phyloP scores from a whole-genome alignment of 371 early-diverging fungal genomes.

The Syncephalastrum racemosum region DNA sequence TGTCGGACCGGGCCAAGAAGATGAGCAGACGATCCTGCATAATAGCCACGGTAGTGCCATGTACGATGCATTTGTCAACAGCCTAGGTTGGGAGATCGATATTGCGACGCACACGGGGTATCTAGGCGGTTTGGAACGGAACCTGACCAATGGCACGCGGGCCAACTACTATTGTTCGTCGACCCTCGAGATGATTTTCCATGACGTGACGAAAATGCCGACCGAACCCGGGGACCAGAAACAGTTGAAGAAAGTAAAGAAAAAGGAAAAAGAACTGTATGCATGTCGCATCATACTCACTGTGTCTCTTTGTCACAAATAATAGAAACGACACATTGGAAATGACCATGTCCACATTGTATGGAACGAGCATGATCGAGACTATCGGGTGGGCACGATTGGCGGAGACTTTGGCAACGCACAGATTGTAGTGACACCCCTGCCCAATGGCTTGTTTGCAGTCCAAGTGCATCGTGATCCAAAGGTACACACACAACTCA shows the following conservation, averaged over 20 bases:
- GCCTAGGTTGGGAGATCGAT: constrained; percentile 86
- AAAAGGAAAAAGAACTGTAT: constrained; percentile 62
- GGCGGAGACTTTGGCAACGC: constrained; percentile 98
- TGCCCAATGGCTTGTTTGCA: constrained; percentile 66
- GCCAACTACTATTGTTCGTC: constrained; percentile 86
- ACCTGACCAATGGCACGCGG: constrained; percentile 72
- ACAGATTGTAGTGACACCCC: constrained; percentile 86
- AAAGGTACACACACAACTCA: constrained; percentile 40
- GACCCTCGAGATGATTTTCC: constrained; percentile 86
- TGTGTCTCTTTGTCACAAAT: too few relatives aligned
- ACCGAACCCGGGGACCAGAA: constrained; percentile 75
- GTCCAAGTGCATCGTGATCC: constrained; percentile 77
- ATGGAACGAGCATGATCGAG: constrained; percentile 91
- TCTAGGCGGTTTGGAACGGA: constrained; percentile 84
- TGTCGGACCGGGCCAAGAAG: constrained; percentile 90
- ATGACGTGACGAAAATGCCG: constrained; percentile 92
- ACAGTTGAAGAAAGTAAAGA: constrained; percentile 81
- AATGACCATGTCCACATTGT: constrained; percentile 97
- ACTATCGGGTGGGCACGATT: constrained; percentile 86
- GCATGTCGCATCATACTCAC: not conserved
- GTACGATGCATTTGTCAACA: constrained; percentile 82
- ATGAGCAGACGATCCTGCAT: constrained; percentile 79
- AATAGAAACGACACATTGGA: constrained; percentile 94
- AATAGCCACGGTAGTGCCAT: constrained; percentile 67
- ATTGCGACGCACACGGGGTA: constrained; percentile 84